Conservation (phyloP, 129 eudicot genomes). For the Gnaphalium uliginosum region DNA sequence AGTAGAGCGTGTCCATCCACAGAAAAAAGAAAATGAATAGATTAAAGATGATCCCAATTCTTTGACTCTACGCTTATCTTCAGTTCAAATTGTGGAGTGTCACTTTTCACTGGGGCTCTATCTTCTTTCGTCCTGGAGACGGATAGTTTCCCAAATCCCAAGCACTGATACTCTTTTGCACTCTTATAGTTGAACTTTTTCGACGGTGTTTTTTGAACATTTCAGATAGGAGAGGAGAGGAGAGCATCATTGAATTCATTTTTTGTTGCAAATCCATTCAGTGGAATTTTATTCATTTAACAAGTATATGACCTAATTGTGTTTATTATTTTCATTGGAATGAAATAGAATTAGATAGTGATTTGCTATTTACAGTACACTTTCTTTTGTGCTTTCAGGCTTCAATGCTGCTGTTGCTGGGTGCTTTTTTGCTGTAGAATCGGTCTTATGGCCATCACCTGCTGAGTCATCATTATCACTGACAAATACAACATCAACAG, state of each 20-base stretch:
- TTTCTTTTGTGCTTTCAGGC: constrained; percentile 43
- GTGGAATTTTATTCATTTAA: no score
- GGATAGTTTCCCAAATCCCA: no score
- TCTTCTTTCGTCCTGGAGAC: no score
- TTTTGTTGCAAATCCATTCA: not conserved
- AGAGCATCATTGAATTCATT: not conserved
- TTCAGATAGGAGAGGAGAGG: constrained; percentile 5
- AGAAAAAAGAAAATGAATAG: not conserved
- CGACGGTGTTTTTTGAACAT: not conserved
- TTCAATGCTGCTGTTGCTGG: constrained; percentile 99
- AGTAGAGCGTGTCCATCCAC: not conserved
- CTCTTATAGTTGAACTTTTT: not conserved
- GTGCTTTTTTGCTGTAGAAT: constrained; percentile 94
- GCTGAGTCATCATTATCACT: constrained; percentile 75
- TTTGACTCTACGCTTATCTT: no score
- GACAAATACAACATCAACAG: constrained; percentile 91
- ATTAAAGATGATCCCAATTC: no score
- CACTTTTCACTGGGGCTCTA: no score
- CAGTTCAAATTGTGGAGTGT: no score
- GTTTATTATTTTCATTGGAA: no score
- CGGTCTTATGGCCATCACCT: constrained; percentile 94
- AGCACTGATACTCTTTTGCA: not conserved
- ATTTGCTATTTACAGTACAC: not conserved
- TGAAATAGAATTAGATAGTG: no score
- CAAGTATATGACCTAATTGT: not conserved